Evolutionary conservation across 2,329 filamentous ascomycete genomes (phyloP).

Genomic region (Tolypocladium amazonense): DNA sequence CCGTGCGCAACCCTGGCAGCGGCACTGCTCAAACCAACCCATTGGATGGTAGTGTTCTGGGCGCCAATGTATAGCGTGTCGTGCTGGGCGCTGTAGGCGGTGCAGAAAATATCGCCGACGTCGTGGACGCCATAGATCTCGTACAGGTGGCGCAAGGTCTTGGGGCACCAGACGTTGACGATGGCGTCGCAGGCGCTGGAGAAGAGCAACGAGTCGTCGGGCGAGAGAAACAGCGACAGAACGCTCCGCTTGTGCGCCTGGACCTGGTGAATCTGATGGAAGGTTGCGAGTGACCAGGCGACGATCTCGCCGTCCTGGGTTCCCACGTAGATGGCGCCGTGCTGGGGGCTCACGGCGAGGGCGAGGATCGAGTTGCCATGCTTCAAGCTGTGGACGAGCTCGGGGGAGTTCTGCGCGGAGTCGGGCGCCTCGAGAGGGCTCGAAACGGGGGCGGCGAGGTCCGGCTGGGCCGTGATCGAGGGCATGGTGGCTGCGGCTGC

Average conservation of each 20-base stretch:
- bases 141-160: conserved; percentile 64
- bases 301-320: conserved; percentile 90
- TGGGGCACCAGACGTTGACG: conserved; percentile 86
- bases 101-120: conserved; percentile 89
- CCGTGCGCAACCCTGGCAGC: conserved; percentile 47
- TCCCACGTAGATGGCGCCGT: conserved; percentile 78
- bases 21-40: conserved; percentile 66
- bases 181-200: conserved; percentile 90
- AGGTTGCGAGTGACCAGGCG: conserved; percentile 82
- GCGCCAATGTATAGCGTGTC: conserved; percentile 84
- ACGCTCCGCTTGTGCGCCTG: conserved; percentile 90
- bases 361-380: conserved; percentile 74
- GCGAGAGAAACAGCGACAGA: conserved; percentile 71
- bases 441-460: conserved; percentile 5
- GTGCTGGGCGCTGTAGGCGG: conserved; percentile 72
- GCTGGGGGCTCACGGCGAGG: conserved; percentile 66
- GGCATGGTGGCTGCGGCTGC: conserved; percentile 4
- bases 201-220: conserved; percentile 67
- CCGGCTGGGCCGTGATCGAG: conserved; percentile 3
- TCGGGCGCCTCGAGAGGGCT: conserved; percentile 8
- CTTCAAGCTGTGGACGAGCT: conserved; percentile 62
- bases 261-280: conserved; percentile 66
- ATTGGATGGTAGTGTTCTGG: conserved; percentile 92
- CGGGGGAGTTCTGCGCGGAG: conserved; percentile 30
- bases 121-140: conserved; percentile 91